Percentiles rank a stretch among this genome's conserved stretches.
Evolutionary conservation across 2,329 filamentous ascomycete species (phyloP).

Genomic region (Trichothecium roseum): DNA sequence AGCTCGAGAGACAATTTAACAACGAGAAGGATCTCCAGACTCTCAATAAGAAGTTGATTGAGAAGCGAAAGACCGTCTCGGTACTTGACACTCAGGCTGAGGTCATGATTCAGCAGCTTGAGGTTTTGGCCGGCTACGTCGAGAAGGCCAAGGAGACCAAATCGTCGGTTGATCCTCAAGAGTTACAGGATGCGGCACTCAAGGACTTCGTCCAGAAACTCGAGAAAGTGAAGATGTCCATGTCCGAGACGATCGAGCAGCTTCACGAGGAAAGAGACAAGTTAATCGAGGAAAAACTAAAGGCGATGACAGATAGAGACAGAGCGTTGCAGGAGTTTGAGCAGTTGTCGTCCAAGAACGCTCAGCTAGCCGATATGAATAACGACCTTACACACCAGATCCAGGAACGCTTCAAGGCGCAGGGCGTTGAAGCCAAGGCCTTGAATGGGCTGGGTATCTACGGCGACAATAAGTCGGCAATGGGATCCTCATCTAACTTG

Average conservation of each 20-base stretch:
- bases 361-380: constrained; percentile 88
- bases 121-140: constrained; percentile 80
- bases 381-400: constrained; percentile 92
- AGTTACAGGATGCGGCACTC: constrained; percentile 81
- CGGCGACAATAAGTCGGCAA: constrained; percentile 38
- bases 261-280: constrained; percentile 66
- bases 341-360: constrained; percentile 87
- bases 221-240: constrained; percentile 48
- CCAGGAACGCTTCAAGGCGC: constrained; percentile 83
- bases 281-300: constrained; percentile 74
- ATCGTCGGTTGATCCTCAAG: constrained; percentile 67
- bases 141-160: constrained; percentile 77
- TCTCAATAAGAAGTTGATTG: constrained; percentile 76
- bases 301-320: constrained; percentile 76
- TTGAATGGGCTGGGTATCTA: constrained; percentile 50
- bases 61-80: constrained; percentile 93
- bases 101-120: constrained; percentile 86
- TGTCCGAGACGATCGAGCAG: constrained; percentile 47
- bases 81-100: constrained; percentile 90
- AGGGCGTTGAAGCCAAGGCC: constrained; percentile 37
- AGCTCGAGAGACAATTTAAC: constrained; percentile 71
- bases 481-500: constrained; percentile 38
- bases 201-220: constrained; percentile 78
- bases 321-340: constrained; percentile 93
- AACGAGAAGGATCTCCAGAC: constrained; percentile 58